Percentiles rank a stretch among this genome's conserved stretches.
Evolutionary conservation across 768 basidiomycete species (phyloP).

Genomic region (Hortiboletus campestris): DNA sequence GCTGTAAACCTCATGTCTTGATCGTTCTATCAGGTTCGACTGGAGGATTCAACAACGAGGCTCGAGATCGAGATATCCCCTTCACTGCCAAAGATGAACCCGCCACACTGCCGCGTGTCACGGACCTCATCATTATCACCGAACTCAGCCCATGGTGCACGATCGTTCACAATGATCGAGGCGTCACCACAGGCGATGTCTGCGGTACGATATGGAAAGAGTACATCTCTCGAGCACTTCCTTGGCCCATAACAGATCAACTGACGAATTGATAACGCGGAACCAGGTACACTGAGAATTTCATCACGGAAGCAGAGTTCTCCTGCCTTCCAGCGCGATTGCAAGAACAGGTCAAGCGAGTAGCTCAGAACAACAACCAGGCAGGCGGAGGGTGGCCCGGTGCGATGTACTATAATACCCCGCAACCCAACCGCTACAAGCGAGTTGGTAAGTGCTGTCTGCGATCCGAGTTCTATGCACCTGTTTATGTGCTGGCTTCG

Average conservation of each 20-base stretch:
- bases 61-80: constrained; percentile 57
- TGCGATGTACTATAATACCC: constrained; percentile 44
- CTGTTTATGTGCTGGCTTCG: not conserved
- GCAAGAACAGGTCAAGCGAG: constrained; percentile 72
- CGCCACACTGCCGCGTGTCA: constrained; percentile 66
- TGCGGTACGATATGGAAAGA: constrained; percentile 72
- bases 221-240: constrained; percentile 41
- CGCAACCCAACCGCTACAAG: constrained; percentile 49
- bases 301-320: constrained; percentile 67
- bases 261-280: constrained; percentile 10
- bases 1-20: not conserved
- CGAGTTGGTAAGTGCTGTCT: constrained; percentile 56
- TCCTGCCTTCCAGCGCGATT: constrained; percentile 54
- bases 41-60: constrained; percentile 58
- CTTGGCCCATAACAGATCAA: not conserved
- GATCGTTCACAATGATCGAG: constrained; percentile 64
- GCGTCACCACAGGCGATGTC: constrained; percentile 78
- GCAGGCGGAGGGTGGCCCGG: constrained; percentile 34
- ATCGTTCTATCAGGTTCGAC: constrained; percentile 45
- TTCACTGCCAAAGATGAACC: constrained; percentile 58
- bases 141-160: constrained; percentile 77
- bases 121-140: constrained; percentile 57
- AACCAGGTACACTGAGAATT: constrained; percentile 64
- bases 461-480: not conserved
- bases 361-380: constrained; percentile 41